Evolutionary conservation across 2,329 filamentous ascomycete species (phyloP).

Genomic region (Pseudocercospora ulei): DNA sequence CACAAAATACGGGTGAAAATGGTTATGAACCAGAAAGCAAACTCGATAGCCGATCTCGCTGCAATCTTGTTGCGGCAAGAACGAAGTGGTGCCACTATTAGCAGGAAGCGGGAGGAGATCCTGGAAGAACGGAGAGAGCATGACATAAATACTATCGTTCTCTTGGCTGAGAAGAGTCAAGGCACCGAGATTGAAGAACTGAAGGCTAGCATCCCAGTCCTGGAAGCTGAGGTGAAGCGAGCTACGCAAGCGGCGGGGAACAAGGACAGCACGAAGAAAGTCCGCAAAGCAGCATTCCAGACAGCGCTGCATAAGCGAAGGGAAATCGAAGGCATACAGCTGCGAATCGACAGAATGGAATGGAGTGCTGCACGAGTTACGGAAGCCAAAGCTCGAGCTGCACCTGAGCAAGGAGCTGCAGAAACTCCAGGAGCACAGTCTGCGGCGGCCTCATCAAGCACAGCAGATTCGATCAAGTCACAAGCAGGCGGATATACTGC

Average conservation of each 20-base stretch:
- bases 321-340: background rate
- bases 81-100: slow-evolving; percentile 29
- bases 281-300: slow-evolving; percentile 7
- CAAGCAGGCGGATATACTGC: background rate
- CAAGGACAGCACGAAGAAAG: slow-evolving; percentile 8
- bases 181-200: slow-evolving; percentile 19
- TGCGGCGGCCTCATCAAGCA: background rate
- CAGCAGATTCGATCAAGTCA: background rate
- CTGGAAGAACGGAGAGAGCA: slow-evolving; percentile 11
- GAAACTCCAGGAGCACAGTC: background rate
- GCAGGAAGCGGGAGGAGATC: slow-evolving; percentile 18
- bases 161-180: slow-evolving; percentile 16
- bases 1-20: slow-evolving; percentile 45
- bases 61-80: slow-evolving; percentile 47
- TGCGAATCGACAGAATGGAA: slow-evolving; percentile 18
- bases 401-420: slow-evolving; percentile 2
- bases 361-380: slow-evolving; percentile 19
- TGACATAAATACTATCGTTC: slow-evolving; percentile 21
- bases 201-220: slow-evolving; percentile 14
- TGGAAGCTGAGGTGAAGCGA: slow-evolving; percentile 10
- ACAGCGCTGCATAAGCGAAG: slow-evolving; percentile 3
- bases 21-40: slow-evolving; percentile 57
- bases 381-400: slow-evolving; percentile 10
- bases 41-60: slow-evolving; percentile 51
- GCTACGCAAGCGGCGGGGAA: slow-evolving; percentile 7